Base-by-base conservation (phyloP, 306 rosid species). In the Vigna unguiculata region DNA sequence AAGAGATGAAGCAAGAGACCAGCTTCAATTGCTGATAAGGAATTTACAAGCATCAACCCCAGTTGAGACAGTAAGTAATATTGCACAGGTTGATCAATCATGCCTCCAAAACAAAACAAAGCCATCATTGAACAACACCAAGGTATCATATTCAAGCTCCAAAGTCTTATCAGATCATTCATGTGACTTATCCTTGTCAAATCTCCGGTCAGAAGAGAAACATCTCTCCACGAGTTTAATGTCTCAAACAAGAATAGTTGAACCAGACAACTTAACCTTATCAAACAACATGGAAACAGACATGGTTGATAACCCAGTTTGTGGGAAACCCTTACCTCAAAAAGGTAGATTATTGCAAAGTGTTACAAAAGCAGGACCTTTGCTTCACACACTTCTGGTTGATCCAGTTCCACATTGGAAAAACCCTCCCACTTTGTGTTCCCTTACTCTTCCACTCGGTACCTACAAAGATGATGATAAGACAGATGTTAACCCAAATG, bases 1-100 rank as follows among this genome's bases (percentile, higher is more conserved):
- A 83, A 88, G 97, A 81, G 95, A 92, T 25, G 90, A 87, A 78
- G 92, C 94, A 30, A 87, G 76, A 80, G 62, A 78, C 66, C 85
- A 89, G 24, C 84, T 92, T 25, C 90, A 84, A 34, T 68, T 57
- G 10, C 79, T 89, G 0, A 40, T 69, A 20, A 75, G 59, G 74
- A 83, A 85, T 47, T 40, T 78, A 12, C 71, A 74, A 22, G 80
- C 79, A 55, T 36, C 79, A 11, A 61, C 49, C 13, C 19, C 49
- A 51, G 53, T 30, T 66, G 46, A 75, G 70, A 51, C 71, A 25
- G 71, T 3, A 15, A 43, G 55, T 10, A 12, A 24, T 22, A 40
- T 40, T 34, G 34, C 65, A 40, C 78, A 81, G 43, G 6, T 51
- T 49, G 78, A 43, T 41, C 70, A 36, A 68, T 15, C 45, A 30